Conservation (phyloP, 1,139 yeast genomes). For the Suhomyces bolitotheri region DNA sequence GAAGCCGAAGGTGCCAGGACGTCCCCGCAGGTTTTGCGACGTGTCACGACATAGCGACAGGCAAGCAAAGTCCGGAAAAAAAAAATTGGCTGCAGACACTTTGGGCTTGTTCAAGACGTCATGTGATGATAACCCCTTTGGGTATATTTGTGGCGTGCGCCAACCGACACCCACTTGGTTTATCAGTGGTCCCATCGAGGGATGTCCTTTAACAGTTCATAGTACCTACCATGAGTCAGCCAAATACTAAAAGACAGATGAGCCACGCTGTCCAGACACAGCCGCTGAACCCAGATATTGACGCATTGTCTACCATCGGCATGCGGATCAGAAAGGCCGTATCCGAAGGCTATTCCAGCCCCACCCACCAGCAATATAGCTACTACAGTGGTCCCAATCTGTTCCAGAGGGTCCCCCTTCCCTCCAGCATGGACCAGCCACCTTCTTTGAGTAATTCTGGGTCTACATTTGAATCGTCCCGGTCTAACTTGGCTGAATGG, state of each 20-base stretch:
- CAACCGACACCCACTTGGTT: background rate
- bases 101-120: too few relatives aligned
- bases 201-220: background rate
- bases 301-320: conserved; percentile 55
- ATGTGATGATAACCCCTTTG: background rate
- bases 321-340: conserved; percentile 73
- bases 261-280: conserved; percentile 16
- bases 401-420: conserved; percentile 53
- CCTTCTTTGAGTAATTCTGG: conserved; percentile 41
- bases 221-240: conserved; percentile 6
- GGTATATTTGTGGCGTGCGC: conserved; percentile 1
- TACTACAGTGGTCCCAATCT: conserved; percentile 2
- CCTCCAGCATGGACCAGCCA: conserved; percentile 42
- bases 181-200: background rate
- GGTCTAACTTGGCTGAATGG: conserved; percentile 52
- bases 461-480: conserved; percentile 42
- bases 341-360: conserved; percentile 56
- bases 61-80: background rate
- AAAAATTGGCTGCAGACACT: background rate
- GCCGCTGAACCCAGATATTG: conserved; percentile 24
- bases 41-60: too few relatives aligned
- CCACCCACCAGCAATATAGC: conserved; percentile 12
- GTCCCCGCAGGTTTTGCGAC: too few relatives aligned
- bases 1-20: conserved; percentile 2
- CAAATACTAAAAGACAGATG: conserved; percentile 23